phyloP scores from a whole-genome alignment of 2,329 filamentous ascomycete genomes.

The Thermothelomyces thermophilus region DNA sequence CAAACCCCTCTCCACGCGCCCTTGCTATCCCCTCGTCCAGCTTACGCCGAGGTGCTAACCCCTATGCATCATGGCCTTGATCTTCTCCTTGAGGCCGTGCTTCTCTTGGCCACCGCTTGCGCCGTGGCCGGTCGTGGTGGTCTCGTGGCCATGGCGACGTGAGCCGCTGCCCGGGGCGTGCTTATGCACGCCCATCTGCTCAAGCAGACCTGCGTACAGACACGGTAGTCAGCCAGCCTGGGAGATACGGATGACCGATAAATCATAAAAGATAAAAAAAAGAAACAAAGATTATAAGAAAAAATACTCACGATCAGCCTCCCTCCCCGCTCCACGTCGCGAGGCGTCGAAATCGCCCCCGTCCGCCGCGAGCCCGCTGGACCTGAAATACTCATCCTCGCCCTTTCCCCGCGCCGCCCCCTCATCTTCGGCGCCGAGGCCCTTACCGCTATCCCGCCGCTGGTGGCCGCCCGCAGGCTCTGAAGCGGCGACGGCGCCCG shows the following conservation, averaged over 20 bases:
- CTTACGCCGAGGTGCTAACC: conserved; percentile 28
- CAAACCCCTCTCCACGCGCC: neutral
- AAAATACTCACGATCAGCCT: conserved; percentile 55
- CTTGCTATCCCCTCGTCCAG: neutral
- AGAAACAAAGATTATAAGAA: neutral
- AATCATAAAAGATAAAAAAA: neutral
- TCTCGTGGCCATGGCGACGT: conserved; percentile 14
- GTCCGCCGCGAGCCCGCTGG: conserved; percentile 53
- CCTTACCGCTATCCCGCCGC: conserved; percentile 11
- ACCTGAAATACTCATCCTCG: conserved; percentile 51
- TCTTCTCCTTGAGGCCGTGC: conserved; percentile 52
- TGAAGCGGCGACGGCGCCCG: no score
- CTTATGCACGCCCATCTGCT: conserved; percentile 43
- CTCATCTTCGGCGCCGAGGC: conserved; percentile 10
- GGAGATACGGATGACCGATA: no score
- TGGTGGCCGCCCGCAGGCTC: no score
- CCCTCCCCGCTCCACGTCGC: conserved; percentile 56
- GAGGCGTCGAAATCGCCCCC: conserved; percentile 62
- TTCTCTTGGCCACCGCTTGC: conserved; percentile 27
- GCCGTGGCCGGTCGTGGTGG: neutral
- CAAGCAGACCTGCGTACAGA: conserved; percentile 45
- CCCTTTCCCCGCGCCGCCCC: conserved; percentile 38
- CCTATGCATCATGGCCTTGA: conserved; percentile 62
- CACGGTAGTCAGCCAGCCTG: no score
- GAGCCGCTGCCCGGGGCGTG: conserved; percentile 1